A percentile compares a stretch with the other conserved stretches of the same genome.
phyloP scores from a whole-genome alignment of 805 yeast species.

The Lipomyces japonicus region DNA sequence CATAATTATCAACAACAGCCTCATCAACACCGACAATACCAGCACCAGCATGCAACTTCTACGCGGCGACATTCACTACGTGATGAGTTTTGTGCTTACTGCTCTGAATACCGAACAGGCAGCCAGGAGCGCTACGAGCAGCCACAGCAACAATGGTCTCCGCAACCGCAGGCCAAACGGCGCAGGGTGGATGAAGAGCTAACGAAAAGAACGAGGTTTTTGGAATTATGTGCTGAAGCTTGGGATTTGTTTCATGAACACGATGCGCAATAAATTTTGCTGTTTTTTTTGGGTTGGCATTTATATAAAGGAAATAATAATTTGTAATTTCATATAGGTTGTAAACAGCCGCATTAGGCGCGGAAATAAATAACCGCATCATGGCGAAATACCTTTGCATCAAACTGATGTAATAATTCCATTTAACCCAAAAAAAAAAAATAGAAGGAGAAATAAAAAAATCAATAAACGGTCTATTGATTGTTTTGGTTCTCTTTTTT shows the following conservation, averaged over 20 bases:
- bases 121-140: too few species aligned
- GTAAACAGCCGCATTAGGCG: too few species aligned
- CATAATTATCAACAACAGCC: neutral
- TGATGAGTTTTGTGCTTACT: neutral
- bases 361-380: too few species aligned
- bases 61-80: neutral
- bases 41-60: neutral
- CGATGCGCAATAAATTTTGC: too few species aligned
- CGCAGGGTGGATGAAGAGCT: neutral
- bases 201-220: slow-evolving; percentile 24
- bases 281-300: too few species aligned
- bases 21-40: neutral
- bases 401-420: neutral
- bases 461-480: too few species aligned
- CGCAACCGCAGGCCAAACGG: neutral
- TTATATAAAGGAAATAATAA: too few species aligned
- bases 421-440: slow-evolving; percentile 8
- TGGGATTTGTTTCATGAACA: slow-evolving; percentile 35
- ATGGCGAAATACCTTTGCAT: neutral
- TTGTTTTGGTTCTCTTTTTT: too few species aligned
- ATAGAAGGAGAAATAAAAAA: slow-evolving; percentile 1
- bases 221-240: slow-evolving; percentile 35
- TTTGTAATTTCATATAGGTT: too few species aligned
- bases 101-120: too few species aligned
- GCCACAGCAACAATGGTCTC: neutral